A percentile compares a stretch with the other conserved stretches of the same genome.
These are phyloP conservation scores for Silybum marianum DNA, from an alignment of 129 eudicot species.

Conservation along the genomic window DNA sequence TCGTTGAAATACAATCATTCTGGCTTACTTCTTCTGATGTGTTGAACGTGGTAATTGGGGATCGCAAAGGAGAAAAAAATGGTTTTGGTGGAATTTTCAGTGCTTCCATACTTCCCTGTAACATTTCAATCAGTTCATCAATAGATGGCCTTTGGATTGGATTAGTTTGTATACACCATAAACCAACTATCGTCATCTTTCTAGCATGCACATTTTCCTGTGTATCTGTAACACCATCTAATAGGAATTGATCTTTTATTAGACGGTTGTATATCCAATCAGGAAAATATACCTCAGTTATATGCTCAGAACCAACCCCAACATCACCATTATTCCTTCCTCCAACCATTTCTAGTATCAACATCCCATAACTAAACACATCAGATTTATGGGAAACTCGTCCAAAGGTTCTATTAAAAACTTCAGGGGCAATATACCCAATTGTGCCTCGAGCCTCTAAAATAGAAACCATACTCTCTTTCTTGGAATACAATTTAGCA, in stretches of 20 bases:
- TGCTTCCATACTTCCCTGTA: slow-evolving; percentile 18
- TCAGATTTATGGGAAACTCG: slow-evolving; percentile 28
- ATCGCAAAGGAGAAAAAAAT: not conserved
- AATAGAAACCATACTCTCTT: too few species aligned
- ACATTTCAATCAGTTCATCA: not conserved
- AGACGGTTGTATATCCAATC: slow-evolving; percentile 16
- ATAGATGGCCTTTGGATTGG: slow-evolving; percentile 32
- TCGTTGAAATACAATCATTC: too few species aligned
- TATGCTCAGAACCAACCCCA: not conserved
- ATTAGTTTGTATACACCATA: slow-evolving; percentile 4
- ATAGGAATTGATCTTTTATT: not conserved
- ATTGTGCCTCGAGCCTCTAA: too few species aligned
- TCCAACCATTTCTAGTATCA: not conserved
- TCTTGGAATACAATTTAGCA: slow-evolving; percentile 18
- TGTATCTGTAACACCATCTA: not conserved
- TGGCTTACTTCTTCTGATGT: not conserved
- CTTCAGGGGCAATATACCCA: too few species aligned
- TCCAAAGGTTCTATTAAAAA: not conserved
- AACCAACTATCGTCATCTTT: slow-evolving; percentile 25
- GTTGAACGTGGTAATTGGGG: not conserved
- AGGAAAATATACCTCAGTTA: slow-evolving; percentile 17
- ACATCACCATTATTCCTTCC: slow-evolving; percentile 21
- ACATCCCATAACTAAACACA: slow-evolving; percentile 36
- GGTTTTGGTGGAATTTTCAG: slow-evolving; percentile 30
- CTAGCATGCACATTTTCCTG: slow-evolving; percentile 18